Evolutionary conservation across 495 filamentous ascomycete genomes (phyloP), one percentile per base, ranked within the genome.

Genomic region (Xylaria acuta): DNA sequence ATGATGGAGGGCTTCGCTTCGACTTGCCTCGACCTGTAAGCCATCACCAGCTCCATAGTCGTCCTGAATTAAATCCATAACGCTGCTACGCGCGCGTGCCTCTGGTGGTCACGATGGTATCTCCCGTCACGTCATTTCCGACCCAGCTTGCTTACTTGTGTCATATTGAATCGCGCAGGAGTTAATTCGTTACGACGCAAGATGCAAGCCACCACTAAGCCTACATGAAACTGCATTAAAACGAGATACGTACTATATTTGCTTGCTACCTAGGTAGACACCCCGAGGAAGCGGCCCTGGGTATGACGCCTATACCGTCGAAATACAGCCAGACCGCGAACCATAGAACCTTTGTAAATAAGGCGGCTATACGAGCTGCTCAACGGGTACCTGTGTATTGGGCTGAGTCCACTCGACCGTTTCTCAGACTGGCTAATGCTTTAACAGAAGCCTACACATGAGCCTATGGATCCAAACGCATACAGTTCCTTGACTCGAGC

Each of bases 201-300:
- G 32, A 66, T 41, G 47, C 49, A 67, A 67, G 65, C 49, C 65
- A 67, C 49, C 45, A 7, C 18, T 18, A 20, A 27, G 30, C 38
- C 43, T 32, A 54, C 47, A 54, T 32, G 64, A 51, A 54, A 34
- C 47, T 11, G 45, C 64, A 40, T 67, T 4, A 27, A 27, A 36
- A n/a, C 45, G 41, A 65, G 43, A 65, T 43, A 65, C 11, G 43
- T 43, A 65, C n/a, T n/a, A n/a, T n/a, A n/a, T n/a, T n/a, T n/a
- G n/a, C n/a, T n/a, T 49, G 27, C 49, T 27, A 34, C 6, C 40
- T 27, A 8, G 22, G 18, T 25, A 27, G 14, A 18, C 41, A 32
- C 27, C 22, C 62, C 41, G 38, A 47, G 36, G 40, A 45, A 40
- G 62, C 22, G 16, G 40, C 41, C 62, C 22, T 27, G 25, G 22